Evolutionary conservation across 129 eudicot species (phyloP).

Genomic region (Flaveria robusta): DNA sequence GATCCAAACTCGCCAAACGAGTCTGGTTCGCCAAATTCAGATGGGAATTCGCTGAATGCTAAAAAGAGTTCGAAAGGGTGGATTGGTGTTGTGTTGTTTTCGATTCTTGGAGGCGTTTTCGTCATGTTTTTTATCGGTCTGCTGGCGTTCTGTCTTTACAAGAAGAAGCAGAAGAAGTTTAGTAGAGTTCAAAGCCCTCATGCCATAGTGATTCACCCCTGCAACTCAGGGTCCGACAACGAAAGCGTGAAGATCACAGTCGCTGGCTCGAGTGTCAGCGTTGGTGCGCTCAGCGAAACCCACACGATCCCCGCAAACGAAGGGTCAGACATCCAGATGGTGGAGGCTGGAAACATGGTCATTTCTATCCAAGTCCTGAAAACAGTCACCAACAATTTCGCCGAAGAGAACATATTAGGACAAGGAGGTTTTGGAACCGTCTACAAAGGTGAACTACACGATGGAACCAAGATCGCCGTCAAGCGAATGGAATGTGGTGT

Average conservation of each 20-base stretch:
- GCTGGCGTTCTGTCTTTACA: conserved; percentile 70
- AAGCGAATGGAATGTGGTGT: conserved; percentile 91
- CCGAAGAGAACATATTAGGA: conserved; percentile 73
- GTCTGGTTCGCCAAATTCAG: conserved; percentile 27
- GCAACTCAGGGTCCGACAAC: conserved; percentile 82
- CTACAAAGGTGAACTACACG: conserved; percentile 93
- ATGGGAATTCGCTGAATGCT: conserved; percentile 31
- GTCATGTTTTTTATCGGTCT: conserved; percentile 51
- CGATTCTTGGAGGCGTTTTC: conserved; percentile 59
- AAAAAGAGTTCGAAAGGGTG: conserved; percentile 57
- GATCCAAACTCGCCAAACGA: conserved; percentile 32
- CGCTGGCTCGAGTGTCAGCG: conserved; percentile 90
- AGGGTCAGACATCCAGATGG: conserved; percentile 79
- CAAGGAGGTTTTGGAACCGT: conserved; percentile 98
- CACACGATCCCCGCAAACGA: conserved; percentile 63
- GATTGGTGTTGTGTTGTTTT: conserved; percentile 57
- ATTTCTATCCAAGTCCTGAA: conserved; percentile 92
- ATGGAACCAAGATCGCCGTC: conserved; percentile 95
- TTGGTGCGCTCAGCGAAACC: conserved; percentile 69
- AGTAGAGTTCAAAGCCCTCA: conserved; percentile 90
- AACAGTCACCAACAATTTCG: conserved; percentile 80
- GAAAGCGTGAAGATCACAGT: conserved; percentile 94
- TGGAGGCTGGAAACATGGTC: conserved; percentile 93
- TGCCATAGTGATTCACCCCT: conserved; percentile 90
- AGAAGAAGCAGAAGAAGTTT: conserved; percentile 72